Evolutionary conservation across 441 rosid genomes (phyloP), one percentile per base, ranked within the genome.

Genomic region (Aleurites moluccanus): DNA sequence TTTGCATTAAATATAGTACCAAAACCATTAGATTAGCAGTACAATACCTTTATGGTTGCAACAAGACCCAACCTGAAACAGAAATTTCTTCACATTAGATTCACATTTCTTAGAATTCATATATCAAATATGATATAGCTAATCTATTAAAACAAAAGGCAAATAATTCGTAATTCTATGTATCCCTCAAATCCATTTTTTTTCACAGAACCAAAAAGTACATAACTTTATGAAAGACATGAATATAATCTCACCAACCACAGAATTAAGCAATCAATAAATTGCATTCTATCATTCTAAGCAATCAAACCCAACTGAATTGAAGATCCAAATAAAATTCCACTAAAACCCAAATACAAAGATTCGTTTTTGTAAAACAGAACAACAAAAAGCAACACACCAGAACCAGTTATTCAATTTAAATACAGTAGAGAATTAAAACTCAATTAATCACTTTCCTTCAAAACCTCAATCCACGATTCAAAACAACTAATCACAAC

Each of bases 1-100:
- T 64, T 28, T 55, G 21, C 28, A 16, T 3, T 9, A 53, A 69
- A 20, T 13, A 53, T 6, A 69, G 28, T 10, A 1, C 30, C 53
- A 25, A 70, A 10, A 56, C 64, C 16, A 61, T 30, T n/a, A n/a
- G n/a, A n/a, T n/a, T 18, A 47, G 21, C 50, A 72, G 30, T 28
- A 44, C 74, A 23, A 15, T 87, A 93, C 96, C 98, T 91, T 93
- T 82, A 93, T 93, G 64, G 98, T 93, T 20, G 91, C 92, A 40
- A 93, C 98, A 77, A 93, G 98, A 63, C 91, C 89, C 90, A 93
- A 77, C 91, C 98, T 93, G 92, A 70, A 86, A 89, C 64, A 75
- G 59, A 80, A 76, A 74, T 11, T n/a, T 55, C 35, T 63, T 69
- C 69, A 59, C 52, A 42, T 82, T 63, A 85, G 83, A 38, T 38